These are phyloP conservation scores for Leccinum subrobustum DNA, from an alignment of 1,284 basidiomycete genomes.

Conservation along the genomic window DNA sequence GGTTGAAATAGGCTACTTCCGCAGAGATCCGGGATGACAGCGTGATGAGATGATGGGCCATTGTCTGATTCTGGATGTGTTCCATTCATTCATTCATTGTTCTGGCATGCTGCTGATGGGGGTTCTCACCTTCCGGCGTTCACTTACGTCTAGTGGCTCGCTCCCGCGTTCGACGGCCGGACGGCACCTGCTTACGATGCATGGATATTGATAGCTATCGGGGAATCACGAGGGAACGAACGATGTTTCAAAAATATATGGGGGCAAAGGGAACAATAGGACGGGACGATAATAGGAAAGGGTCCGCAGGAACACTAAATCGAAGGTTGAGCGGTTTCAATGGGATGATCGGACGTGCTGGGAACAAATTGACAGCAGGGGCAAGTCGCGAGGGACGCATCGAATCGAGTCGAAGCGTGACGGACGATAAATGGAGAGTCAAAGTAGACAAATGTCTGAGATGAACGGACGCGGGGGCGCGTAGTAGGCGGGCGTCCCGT, in stretches of 20 bases:
- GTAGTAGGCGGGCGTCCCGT: not conserved
- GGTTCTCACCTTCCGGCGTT: conserved; percentile 27
- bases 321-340: conserved; percentile 28
- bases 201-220: conserved; percentile 25
- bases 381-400: conserved; percentile 7
- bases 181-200: conserved; percentile 11
- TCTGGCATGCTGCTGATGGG: conserved; percentile 25
- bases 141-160: conserved; percentile 34
- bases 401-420: conserved; percentile 6
- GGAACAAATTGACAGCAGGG: conserved; percentile 10
- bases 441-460: not conserved
- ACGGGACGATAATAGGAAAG: conserved; percentile 14
- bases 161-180: conserved; percentile 32
- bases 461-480: conserved; percentile 3
- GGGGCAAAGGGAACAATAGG: conserved; percentile 11
- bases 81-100: conserved; percentile 28
- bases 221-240: conserved; percentile 17
- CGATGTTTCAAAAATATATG: conserved; percentile 13
- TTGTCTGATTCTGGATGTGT: conserved; percentile 17
- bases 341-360: conserved; percentile 24
- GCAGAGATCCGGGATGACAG: conserved; percentile 4
- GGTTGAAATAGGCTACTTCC: not conserved
- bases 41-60: conserved; percentile 12
- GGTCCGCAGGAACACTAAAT: conserved; percentile 26
- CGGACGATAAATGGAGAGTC: conserved; percentile 14